These are phyloP conservation scores for Ascochyta viciae-villosae DNA, from an alignment of 2,329 filamentous ascomycete genomes.

Conservation along the genomic window DNA sequence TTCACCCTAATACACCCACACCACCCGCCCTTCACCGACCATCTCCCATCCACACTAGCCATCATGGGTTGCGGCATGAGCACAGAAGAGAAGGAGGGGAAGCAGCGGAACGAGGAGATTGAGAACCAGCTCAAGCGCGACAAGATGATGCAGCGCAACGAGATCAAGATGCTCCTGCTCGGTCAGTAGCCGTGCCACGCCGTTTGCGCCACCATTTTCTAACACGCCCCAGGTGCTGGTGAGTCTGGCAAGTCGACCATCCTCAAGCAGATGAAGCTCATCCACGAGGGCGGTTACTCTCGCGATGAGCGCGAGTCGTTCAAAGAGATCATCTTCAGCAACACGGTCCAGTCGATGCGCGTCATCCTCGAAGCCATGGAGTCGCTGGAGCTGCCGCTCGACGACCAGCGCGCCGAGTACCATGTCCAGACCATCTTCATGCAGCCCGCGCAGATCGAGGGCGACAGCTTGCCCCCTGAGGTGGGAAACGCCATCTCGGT, in stretches of 20 bases:
- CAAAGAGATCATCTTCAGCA: slow-evolving; percentile 76
- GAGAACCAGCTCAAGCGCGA: slow-evolving; percentile 99
- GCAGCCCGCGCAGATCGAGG: slow-evolving; percentile 96
- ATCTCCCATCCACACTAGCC: slow-evolving; percentile 44
- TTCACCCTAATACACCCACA: slow-evolving; percentile 37
- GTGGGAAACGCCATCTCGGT: slow-evolving; percentile 92
- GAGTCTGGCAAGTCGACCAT: slow-evolving; percentile 97
- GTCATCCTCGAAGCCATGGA: slow-evolving; percentile 75
- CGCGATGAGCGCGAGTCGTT: slow-evolving; percentile 79
- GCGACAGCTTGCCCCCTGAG: slow-evolving; percentile 90
- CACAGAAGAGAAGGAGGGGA: slow-evolving; percentile 99
- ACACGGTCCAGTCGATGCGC: slow-evolving; percentile 74
- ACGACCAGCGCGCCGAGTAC: slow-evolving; percentile 92
- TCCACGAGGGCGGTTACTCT: slow-evolving; percentile 98
- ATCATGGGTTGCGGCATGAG: slow-evolving; percentile 99
- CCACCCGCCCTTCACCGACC: slow-evolving; percentile 1
- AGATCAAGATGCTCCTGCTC: slow-evolving; percentile 99
- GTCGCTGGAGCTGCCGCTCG: slow-evolving; percentile 78
- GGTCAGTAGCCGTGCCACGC: slow-evolving; percentile 67
- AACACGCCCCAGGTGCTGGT: slow-evolving; percentile 76
- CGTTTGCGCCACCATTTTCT: slow-evolving; percentile 26
- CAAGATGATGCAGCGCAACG: slow-evolving; percentile 98
- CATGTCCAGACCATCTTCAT: slow-evolving; percentile 99
- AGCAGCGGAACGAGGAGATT: slow-evolving; percentile 99
- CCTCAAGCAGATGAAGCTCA: slow-evolving; percentile 98